Evolutionary conservation across 805 yeast species (phyloP).

Genomic region (Yarrowia divulgata): DNA sequence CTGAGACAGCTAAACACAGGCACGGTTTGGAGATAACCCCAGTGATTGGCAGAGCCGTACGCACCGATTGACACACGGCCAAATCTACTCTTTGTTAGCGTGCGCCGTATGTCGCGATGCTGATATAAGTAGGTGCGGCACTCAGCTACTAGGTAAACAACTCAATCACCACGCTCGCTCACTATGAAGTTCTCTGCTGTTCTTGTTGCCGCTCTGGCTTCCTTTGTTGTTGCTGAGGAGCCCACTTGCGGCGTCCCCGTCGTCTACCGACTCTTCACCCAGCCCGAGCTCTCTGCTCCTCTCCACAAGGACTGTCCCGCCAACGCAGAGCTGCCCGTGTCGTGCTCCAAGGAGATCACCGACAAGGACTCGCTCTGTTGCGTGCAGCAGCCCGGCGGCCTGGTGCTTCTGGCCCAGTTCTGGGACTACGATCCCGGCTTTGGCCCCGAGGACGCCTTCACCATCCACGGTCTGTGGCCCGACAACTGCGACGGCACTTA

Average conservation of each 20-base stretch:
- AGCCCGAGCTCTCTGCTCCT: slow-evolving; percentile 24
- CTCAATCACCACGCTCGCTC: too few species aligned
- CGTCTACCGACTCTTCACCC: slow-evolving; percentile 26
- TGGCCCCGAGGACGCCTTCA: slow-evolving; percentile 74
- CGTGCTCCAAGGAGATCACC: slow-evolving; percentile 46
- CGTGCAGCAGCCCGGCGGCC: slow-evolving; percentile 86
- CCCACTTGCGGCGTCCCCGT: slow-evolving; percentile 20
- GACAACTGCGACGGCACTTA: slow-evolving; percentile 85
- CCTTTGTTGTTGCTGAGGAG: slow-evolving; percentile 21
- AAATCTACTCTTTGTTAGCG: slow-evolving; percentile 12
- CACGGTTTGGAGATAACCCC: slow-evolving; percentile 26
- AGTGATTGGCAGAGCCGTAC: slow-evolving; percentile 25
- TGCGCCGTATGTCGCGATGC: not conserved
- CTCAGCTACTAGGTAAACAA: too few species aligned
- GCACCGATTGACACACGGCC: slow-evolving; percentile 10
- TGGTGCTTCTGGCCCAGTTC: slow-evolving; percentile 83
- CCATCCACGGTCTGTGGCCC: slow-evolving; percentile 89
- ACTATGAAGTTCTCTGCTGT: slow-evolving; percentile 8
- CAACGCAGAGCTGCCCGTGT: slow-evolving; percentile 46
- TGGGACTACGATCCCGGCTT: slow-evolving; percentile 86
- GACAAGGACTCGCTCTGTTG: slow-evolving; percentile 67
- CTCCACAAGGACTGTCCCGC: slow-evolving; percentile 49
- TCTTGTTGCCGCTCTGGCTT: slow-evolving; percentile 5
- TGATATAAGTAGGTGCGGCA: slow-evolving; percentile 13
- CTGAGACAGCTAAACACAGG: slow-evolving; percentile 19